Conservation (phyloP, 176 grass and related monocot genomes). For the Musa beccarii region DNA sequence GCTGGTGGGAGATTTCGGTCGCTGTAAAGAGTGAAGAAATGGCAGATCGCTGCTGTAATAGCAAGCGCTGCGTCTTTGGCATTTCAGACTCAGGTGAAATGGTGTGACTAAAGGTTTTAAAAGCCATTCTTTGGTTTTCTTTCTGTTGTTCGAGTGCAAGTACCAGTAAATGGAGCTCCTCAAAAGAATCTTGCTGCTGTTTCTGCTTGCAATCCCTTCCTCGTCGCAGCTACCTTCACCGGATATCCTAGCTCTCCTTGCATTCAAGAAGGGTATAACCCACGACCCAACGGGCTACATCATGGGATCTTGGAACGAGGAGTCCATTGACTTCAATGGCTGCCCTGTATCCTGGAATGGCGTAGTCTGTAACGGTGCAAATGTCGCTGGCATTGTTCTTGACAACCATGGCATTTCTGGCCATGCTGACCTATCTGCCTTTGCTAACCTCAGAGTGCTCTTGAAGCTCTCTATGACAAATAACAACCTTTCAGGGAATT, state of each 20-base stretch:
- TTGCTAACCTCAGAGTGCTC: conserved; percentile 59
- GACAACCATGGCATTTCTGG: conserved; percentile 61
- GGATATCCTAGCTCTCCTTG: conserved; percentile 33
- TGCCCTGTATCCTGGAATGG: conserved; percentile 75
- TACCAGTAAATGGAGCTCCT: conserved; percentile 1
- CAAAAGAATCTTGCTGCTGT: not conserved
- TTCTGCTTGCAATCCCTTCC: conserved; percentile 1
- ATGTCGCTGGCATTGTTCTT: conserved; percentile 46
- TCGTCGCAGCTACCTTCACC: conserved; percentile 6
- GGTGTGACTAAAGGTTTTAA: not conserved
- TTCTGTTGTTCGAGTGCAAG: not conserved
- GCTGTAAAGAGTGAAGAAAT: not conserved
- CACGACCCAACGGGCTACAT: conserved; percentile 39
- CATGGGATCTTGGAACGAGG: conserved; percentile 50
- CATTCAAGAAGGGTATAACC: conserved; percentile 51
- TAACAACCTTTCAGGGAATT: conserved; percentile 46
- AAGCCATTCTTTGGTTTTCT: not conserved
- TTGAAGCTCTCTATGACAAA: conserved; percentile 59
- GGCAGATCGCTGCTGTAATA: not conserved
- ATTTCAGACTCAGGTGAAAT: not conserved
- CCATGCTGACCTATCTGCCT: conserved; percentile 44
- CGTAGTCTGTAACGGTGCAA: conserved; percentile 56
- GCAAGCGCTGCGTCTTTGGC: not conserved
- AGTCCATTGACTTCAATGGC: conserved; percentile 41
- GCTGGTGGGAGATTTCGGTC: not conserved